Conservation (phyloP, 2,329 filamentous ascomycete genomes). For the Trichoderma lentiforme region DNA sequence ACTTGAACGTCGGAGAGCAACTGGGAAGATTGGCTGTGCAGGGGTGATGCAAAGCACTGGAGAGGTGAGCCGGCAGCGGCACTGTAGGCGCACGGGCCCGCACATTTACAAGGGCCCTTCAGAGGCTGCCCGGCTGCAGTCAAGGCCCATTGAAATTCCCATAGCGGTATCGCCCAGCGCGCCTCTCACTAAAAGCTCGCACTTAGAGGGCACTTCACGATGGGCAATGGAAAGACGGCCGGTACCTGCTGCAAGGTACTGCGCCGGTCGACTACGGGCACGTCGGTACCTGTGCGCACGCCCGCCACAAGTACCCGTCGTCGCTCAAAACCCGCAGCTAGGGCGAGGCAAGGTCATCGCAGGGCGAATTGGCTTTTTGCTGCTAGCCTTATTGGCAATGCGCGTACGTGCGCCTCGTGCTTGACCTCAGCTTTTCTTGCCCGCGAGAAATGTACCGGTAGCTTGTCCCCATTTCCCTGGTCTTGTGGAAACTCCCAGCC, state of each 20-base stretch:
- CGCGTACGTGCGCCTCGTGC: slow-evolving; percentile 16
- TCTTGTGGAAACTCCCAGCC: neutral
- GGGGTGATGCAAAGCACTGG: neutral
- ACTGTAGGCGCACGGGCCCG: neutral
- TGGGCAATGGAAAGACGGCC: neutral
- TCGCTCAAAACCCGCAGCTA: neutral
- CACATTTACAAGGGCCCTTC: neutral
- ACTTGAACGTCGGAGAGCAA: slow-evolving; percentile 6
- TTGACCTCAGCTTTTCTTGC: slow-evolving; percentile 15
- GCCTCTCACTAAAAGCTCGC: neutral
- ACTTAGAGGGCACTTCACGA: neutral
- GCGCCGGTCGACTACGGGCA: neutral
- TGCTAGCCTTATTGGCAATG: slow-evolving; percentile 14
- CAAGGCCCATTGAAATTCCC: neutral
- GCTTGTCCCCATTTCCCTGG: neutral
- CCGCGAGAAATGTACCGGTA: neutral
- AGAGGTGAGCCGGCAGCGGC: neutral
- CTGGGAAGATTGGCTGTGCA: neutral
- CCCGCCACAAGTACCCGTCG: neutral
- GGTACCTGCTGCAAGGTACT: neutral
- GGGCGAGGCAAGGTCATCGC: slow-evolving; percentile 13
- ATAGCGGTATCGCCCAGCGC: slow-evolving; percentile 4
- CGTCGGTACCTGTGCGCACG: neutral
- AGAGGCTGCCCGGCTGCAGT: neutral
- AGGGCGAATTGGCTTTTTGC: slow-evolving; percentile 15